Percentiles rank a stretch among this genome's conserved stretches.
Evolutionary conservation across 768 basidiomycete species (phyloP).

Genomic region (Mycena indigotica): DNA sequence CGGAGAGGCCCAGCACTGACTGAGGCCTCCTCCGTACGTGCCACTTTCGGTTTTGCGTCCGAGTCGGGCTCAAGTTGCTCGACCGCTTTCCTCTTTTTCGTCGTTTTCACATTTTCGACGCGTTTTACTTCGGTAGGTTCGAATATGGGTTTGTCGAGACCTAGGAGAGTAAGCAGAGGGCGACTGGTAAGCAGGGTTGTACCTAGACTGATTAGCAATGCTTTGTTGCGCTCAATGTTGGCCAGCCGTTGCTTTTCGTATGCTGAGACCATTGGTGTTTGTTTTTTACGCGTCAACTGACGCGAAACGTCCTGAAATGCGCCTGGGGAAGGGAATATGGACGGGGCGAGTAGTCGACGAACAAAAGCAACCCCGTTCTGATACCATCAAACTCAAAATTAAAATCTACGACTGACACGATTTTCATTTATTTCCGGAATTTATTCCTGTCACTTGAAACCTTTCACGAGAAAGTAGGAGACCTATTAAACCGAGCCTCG

Average conservation of each 20-base stretch:
- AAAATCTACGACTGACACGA: too few species aligned
- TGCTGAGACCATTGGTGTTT: conserved; percentile 37
- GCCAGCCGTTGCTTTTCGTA: conserved; percentile 37
- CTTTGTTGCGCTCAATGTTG: conserved; percentile 33
- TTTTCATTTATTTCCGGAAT: too few species aligned
- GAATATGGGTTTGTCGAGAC: conserved; percentile 47
- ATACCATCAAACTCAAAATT: too few species aligned
- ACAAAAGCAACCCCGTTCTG: too few species aligned
- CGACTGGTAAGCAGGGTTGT: conserved; percentile 2
- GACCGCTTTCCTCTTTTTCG: conserved; percentile 46
- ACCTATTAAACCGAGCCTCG: too few species aligned
- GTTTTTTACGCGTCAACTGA: too few species aligned
- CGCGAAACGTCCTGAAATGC: too few species aligned
- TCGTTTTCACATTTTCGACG: conserved; percentile 27
- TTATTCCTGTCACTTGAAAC: too few species aligned
- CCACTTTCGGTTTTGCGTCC: conserved; percentile 27
- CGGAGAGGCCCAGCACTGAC: conserved; percentile 36
- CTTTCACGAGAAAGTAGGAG: too few species aligned
- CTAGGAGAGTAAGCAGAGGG: conserved; percentile 31
- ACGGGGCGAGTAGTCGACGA: too few species aligned
- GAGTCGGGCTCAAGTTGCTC: conserved; percentile 24
- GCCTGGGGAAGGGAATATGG: too few species aligned
- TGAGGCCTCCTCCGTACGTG: conserved; percentile 35
- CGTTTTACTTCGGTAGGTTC: conserved; percentile 48
- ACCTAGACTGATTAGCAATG: conserved; percentile 8